Percentiles rank a stretch among this genome's conserved stretches.
These are phyloP conservation scores for Coelastrella sp. DNA, from an alignment of 139 green algal species.

Conservation along the genomic window DNA sequence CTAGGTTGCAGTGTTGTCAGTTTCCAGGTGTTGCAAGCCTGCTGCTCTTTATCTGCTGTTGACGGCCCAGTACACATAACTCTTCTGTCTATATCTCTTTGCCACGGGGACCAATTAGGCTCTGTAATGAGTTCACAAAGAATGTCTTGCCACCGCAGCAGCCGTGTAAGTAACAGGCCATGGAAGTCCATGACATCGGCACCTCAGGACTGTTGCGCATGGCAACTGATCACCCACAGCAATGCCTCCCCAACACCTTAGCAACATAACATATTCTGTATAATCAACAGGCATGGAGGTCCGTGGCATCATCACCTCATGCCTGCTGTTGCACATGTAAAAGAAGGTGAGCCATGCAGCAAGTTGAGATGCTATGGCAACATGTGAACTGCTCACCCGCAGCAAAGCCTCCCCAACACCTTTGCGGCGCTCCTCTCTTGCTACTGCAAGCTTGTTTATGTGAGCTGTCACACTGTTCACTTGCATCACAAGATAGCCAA, in stretches of 20 bases:
- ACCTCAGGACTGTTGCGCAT: too few species aligned
- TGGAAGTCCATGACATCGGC: too few species aligned
- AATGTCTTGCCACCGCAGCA: too few species aligned
- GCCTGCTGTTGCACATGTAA: neutral
- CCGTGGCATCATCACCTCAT: too few species aligned
- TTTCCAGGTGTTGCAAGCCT: neutral
- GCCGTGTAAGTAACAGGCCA: too few species aligned
- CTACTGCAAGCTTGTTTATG: slow-evolving; percentile 42
- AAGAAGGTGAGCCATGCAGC: neutral
- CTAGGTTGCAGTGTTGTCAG: neutral
- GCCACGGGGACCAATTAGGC: neutral
- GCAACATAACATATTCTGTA: too few species aligned
- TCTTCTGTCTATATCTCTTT: too few species aligned
- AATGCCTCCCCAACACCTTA: too few species aligned
- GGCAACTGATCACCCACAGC: too few species aligned
- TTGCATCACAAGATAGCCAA: slow-evolving; percentile 39
- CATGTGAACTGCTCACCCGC: neutral
- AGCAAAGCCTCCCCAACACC: neutral
- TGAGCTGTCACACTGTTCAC: slow-evolving; percentile 44
- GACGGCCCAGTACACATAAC: neutral
- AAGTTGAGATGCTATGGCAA: neutral
- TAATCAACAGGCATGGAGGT: too few species aligned
- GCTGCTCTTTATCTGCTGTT: neutral
- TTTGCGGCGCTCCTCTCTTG: neutral
- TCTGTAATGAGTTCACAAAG: too few species aligned